These are phyloP conservation scores for Penicillium maclennaniae DNA, from an alignment of 495 filamentous ascomycete species.

Conservation along the genomic window DNA sequence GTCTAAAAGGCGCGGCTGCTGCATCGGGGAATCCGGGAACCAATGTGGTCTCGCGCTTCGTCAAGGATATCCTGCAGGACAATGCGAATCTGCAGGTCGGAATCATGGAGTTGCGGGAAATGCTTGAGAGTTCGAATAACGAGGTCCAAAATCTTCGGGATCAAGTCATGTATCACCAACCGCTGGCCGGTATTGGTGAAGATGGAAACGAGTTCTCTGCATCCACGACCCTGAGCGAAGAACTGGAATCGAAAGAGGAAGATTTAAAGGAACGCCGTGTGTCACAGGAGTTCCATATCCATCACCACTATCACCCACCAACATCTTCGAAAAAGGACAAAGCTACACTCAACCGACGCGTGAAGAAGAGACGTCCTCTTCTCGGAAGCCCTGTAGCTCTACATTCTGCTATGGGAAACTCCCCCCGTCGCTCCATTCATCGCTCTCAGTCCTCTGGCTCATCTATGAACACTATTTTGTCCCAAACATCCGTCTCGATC, in stretches of 20 bases:
- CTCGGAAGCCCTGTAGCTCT: constrained; percentile 54
- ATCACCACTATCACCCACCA: constrained; percentile 84
- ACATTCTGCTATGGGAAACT: constrained; percentile 49
- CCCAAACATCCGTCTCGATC: constrained; percentile 61
- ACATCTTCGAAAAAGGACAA: constrained; percentile 50
- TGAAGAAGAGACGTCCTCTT: constrained; percentile 65
- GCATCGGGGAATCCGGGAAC: constrained; percentile 55
- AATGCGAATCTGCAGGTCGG: constrained; percentile 90
- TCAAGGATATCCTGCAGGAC: constrained; percentile 91
- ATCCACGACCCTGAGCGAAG: constrained; percentile 58
- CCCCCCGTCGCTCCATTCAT: constrained; percentile 40
- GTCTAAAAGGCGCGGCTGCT: constrained; percentile 74
- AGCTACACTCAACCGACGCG: constrained; percentile 45
- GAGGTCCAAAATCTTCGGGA: constrained; percentile 85
- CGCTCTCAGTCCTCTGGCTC: constrained; percentile 43
- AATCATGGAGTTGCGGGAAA: constrained; percentile 83
- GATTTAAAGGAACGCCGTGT: constrained; percentile 44
- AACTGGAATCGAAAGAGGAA: constrained; percentile 50
- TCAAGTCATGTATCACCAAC: constrained; percentile 77
- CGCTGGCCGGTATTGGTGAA: constrained; percentile 42
- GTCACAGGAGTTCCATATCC: constrained; percentile 79
- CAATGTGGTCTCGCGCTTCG: constrained; percentile 83
- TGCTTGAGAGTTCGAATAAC: constrained; percentile 89
- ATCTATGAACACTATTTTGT: constrained; percentile 54
- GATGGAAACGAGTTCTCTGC: constrained; percentile 18